phyloP scores from a whole-genome alignment of 768 basidiomycete genomes.

The Mycena metata region DNA sequence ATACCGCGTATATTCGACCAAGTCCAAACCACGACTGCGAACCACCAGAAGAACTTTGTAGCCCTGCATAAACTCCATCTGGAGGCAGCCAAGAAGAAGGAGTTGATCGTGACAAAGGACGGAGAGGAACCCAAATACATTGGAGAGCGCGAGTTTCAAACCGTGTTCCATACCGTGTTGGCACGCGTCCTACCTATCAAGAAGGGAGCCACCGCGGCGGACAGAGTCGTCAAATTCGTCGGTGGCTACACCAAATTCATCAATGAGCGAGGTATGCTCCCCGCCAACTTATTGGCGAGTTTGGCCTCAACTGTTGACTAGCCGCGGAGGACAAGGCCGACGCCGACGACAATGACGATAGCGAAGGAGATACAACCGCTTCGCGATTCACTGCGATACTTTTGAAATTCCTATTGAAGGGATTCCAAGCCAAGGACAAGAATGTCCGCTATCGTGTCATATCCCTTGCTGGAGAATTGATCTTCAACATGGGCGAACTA shows the following conservation, averaged over 20 bases:
- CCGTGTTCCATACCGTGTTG: conserved; percentile 71
- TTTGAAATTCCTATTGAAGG: conserved; percentile 77
- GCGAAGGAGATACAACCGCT: conserved; percentile 71
- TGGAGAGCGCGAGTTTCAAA: conserved; percentile 85
- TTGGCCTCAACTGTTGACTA: conserved; percentile 34
- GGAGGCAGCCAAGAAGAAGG: conserved; percentile 67
- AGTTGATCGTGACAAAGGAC: no score
- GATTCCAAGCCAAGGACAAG: conserved; percentile 91
- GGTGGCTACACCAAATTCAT: conserved; percentile 82
- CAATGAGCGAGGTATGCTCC: conserved; percentile 77
- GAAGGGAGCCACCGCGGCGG: conserved; percentile 83
- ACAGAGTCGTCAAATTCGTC: conserved; percentile 85
- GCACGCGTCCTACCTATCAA: conserved; percentile 76
- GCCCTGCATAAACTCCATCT: conserved; percentile 84
- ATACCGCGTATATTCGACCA: conserved; percentile 84
- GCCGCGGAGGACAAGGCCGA: conserved; percentile 58
- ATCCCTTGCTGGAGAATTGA: conserved; percentile 83
- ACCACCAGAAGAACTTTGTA: conserved; percentile 92
- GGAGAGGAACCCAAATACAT: conserved; percentile 56
- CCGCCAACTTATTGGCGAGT: background rate
- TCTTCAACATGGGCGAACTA: conserved; percentile 84
- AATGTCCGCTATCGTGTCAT: conserved; percentile 84
- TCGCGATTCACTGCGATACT: conserved; percentile 77
- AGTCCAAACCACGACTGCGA: conserved; percentile 77
- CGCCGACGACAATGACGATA: conserved; percentile 51